A percentile compares a stretch with the other conserved stretches of the same genome.
Conservation (phyloP, 371 early-diverging fungal species). For the Mortierella sp. region DNA sequence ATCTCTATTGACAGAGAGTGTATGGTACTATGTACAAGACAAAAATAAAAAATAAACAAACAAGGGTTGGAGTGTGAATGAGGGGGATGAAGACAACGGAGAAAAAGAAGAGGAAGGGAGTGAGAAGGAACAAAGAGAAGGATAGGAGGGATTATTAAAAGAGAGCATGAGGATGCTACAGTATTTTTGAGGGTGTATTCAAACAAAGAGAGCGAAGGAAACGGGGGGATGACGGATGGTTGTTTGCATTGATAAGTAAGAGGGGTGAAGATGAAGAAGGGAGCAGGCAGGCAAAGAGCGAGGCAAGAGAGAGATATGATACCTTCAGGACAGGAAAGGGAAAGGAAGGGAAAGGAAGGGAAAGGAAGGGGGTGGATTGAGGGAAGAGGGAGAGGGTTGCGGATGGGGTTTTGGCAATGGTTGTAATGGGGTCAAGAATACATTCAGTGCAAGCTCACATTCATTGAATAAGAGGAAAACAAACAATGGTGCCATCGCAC, state of each 20-base stretch:
- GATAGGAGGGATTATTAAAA: background rate
- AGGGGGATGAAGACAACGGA: background rate
- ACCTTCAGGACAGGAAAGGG: background rate
- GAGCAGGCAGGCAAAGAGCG: conserved; percentile 7
- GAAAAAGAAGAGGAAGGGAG: background rate
- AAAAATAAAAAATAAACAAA: background rate
- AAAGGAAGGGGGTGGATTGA: background rate
- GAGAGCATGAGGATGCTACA: too few relatives aligned
- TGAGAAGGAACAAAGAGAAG: background rate
- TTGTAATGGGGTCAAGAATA: too few relatives aligned
- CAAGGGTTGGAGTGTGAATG: background rate
- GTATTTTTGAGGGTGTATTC: too few relatives aligned
- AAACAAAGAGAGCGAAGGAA: too few relatives aligned
- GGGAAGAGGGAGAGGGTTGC: background rate
- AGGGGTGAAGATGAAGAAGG: background rate
- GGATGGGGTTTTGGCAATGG: background rate
- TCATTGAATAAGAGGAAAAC: background rate
- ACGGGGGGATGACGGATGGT: too few relatives aligned
- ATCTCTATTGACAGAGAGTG: background rate
- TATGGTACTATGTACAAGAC: background rate
- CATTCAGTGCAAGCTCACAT: too few relatives aligned
- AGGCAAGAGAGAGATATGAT: background rate
- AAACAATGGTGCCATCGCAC: background rate
- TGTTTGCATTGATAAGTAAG: too few relatives aligned
- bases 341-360: background rate